These are phyloP conservation scores for Abrus pulchellus DNA, from an alignment of 306 rosid genomes.

Conservation along the genomic window DNA sequence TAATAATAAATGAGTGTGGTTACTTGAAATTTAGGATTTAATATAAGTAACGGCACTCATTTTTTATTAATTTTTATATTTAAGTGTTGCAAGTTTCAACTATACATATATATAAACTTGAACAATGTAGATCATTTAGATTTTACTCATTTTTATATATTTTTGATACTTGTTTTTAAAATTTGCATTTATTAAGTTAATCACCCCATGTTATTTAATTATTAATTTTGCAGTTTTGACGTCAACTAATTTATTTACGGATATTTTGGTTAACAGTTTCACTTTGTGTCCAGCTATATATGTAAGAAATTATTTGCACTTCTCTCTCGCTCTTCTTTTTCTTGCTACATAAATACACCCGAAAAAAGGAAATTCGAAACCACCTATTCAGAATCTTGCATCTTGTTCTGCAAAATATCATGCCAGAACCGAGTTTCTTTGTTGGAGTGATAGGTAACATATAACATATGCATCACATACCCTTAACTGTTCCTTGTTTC, in stretches of 20 bases:
- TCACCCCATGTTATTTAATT: too few relatives aligned
- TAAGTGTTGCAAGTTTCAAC: too few relatives aligned
- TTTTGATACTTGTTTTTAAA: too few relatives aligned
- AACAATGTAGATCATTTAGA: too few relatives aligned
- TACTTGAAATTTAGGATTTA: too few relatives aligned
- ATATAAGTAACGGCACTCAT: too few relatives aligned
- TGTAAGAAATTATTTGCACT: neutral
- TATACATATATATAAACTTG: too few relatives aligned
- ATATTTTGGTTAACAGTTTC: neutral
- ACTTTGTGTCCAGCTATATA: neutral
- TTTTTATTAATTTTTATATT: too few relatives aligned
- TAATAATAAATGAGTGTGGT: too few relatives aligned
- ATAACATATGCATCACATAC: neutral
- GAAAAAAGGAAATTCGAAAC: constrained; percentile 4
- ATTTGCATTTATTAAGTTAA: too few relatives aligned
- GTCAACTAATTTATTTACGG: neutral
- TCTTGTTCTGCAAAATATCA: constrained; percentile 17
- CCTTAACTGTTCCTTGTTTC: neutral
- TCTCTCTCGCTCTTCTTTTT: neutral
- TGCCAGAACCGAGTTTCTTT: constrained; percentile 61
- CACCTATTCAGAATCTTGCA: neutral
- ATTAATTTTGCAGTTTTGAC: neutral
- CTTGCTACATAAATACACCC: constrained; percentile 29
- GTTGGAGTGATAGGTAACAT: constrained; percentile 66
- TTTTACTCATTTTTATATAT: too few relatives aligned